phyloP scores from a whole-genome alignment of 305 asterid species.

The Fraxinus platypoda region DNA sequence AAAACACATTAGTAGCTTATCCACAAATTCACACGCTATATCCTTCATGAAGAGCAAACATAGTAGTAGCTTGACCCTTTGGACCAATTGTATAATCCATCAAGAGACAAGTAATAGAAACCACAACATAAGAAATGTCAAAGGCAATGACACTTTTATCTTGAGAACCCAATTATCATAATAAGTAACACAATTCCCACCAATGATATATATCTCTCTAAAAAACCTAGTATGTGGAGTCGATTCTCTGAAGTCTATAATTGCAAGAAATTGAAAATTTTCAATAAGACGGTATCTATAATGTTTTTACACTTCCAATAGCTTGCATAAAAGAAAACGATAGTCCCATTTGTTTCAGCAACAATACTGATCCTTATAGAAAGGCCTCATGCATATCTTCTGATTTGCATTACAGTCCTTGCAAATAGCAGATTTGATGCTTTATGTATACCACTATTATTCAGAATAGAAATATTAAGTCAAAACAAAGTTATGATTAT shows the following conservation, averaged over 20 bases:
- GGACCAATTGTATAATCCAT: background rate
- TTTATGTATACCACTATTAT: background rate
- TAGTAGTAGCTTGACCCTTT: background rate
- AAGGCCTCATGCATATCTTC: background rate
- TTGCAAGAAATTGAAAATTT: background rate
- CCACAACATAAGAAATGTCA: slow-evolving; percentile 1
- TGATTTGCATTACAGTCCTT: background rate
- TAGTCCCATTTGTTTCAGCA: background rate
- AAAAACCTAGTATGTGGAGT: background rate
- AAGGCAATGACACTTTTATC: background rate
- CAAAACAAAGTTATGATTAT: background rate
- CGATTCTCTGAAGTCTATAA: slow-evolving; percentile 5
- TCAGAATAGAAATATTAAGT: background rate
- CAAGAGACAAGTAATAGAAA: background rate
- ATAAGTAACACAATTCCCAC: slow-evolving; percentile 2
- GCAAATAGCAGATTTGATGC: background rate
- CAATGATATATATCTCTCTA: background rate
- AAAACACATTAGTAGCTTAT: background rate
- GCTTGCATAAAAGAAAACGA: background rate
- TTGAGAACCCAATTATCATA: slow-evolving; percentile 17
- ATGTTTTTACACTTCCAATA: background rate
- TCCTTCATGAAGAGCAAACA: background rate
- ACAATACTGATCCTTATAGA: background rate
- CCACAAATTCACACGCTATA: background rate
- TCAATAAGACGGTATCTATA: background rate